Percentiles rank a stretch among this genome's conserved stretches.
phyloP scores from a whole-genome alignment of 2,329 filamentous ascomycete species.

The Diaporthe ampelina region DNA sequence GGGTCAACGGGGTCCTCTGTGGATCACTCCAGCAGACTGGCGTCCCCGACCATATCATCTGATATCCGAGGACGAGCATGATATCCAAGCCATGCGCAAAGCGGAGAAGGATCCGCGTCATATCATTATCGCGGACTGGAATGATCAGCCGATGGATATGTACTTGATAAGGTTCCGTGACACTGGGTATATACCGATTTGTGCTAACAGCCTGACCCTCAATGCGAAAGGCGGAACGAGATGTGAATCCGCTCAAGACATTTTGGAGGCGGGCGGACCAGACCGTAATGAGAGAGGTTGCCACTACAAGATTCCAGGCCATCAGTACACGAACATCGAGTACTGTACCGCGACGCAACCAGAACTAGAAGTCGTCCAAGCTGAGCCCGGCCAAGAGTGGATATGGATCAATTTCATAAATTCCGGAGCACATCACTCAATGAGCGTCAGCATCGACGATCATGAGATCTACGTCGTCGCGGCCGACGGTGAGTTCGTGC shows the following conservation, averaged over 20 bases:
- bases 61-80: neutral
- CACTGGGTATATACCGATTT: neutral
- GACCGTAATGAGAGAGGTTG: neutral
- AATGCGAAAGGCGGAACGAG: neutral
- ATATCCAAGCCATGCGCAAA: neutral
- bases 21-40: neutral
- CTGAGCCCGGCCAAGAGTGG: neutral
- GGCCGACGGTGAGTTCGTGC: neutral
- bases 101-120: neutral
- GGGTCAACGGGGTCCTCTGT: neutral
- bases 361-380: neutral
- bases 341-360: neutral
- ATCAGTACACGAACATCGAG: neutral
- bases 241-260: neutral
- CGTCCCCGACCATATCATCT: neutral
- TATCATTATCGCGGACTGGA: neutral
- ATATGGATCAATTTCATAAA: neutral
- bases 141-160: constrained; percentile 5
- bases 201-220: neutral
- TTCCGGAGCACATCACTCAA: neutral
- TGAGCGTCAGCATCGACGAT: neutral
- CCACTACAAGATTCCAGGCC: neutral
- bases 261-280: neutral
- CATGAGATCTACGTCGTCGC: neutral
- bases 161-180: neutral